phyloP scores from a whole-genome alignment of 148 eudicot species.

The Polygonum aviculare region DNA sequence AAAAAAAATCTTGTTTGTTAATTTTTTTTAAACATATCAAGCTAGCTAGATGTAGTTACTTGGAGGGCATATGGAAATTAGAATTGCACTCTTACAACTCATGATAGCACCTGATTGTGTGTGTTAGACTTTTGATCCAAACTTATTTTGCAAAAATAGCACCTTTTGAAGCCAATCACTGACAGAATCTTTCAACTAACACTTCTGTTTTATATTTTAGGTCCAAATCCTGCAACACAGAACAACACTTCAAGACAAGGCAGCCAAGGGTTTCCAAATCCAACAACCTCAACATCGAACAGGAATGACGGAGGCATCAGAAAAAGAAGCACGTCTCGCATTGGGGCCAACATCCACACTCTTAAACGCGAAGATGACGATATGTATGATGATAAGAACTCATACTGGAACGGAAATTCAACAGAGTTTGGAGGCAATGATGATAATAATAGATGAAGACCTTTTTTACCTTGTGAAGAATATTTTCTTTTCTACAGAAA shows the following conservation, averaged over 20 bases:
- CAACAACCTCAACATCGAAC: conserved; percentile 10
- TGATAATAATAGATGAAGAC: conserved; percentile 13
- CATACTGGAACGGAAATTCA: conserved; percentile 63
- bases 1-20: not conserved
- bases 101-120: too few species aligned
- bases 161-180: not conserved
- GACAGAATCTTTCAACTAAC: not conserved
- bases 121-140: not conserved
- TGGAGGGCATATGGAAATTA: not conserved
- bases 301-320: conserved; percentile 16
- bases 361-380: conserved; percentile 54
- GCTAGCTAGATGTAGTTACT: not conserved
- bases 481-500: not conserved
- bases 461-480: not conserved
- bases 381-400: conserved; percentile 24
- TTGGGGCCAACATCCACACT: conserved; percentile 56
- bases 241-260: conserved; percentile 17
- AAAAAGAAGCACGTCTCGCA: conserved; percentile 17
- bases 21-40: not conserved
- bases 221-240: conserved; percentile 23
- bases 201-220: conserved; percentile 14
- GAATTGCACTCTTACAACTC: not conserved
- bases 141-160: not conserved
- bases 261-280: conserved; percentile 15
- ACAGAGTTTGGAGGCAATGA: conserved; percentile 46